These are phyloP conservation scores for Yamadazyma siamensis DNA, from an alignment of 1,139 yeast genomes.

Conservation along the genomic window DNA sequence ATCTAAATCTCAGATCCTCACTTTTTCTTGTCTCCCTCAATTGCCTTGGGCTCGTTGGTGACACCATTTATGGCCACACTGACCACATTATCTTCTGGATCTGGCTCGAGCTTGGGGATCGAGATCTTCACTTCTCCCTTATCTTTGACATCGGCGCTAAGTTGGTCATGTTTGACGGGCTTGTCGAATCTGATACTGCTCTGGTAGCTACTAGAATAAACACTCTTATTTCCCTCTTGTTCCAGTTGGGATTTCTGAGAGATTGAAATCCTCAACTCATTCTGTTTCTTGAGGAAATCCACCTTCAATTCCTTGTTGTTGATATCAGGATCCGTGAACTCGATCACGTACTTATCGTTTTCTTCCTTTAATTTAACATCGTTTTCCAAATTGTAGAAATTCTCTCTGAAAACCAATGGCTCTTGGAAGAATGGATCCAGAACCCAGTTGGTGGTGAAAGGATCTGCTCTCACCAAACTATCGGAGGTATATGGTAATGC, in stretches of 20 bases:
- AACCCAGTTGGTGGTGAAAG: no score
- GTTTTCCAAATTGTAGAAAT: slow-evolving; percentile 9
- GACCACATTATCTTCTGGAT: slow-evolving; percentile 14
- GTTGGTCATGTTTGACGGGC: slow-evolving; percentile 17
- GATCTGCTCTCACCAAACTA: no score
- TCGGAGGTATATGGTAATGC: slow-evolving; percentile 7
- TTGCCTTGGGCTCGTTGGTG: slow-evolving; percentile 4
- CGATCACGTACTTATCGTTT: slow-evolving; percentile 19
- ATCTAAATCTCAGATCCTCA: no score
- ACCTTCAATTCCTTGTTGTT: slow-evolving; percentile 19
- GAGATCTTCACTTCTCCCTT: slow-evolving; percentile 15
- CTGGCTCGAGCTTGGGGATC: slow-evolving; percentile 21
- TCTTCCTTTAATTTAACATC: slow-evolving; percentile 21
- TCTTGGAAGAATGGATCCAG: slow-evolving; percentile 7
- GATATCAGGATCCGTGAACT: slow-evolving; percentile 15
- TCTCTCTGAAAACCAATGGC: slow-evolving; percentile 11
- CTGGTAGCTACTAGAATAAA: slow-evolving; percentile 15
- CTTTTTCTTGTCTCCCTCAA: not conserved
- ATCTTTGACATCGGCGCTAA: slow-evolving; percentile 17
- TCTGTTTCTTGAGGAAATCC: slow-evolving; percentile 20
- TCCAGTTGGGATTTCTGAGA: slow-evolving; percentile 9
- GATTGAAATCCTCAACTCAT: slow-evolving; percentile 16
- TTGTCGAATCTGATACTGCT: slow-evolving; percentile 20
- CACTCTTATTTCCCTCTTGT: slow-evolving; percentile 8
- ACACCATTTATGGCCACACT: slow-evolving; percentile 9